Conservation (phyloP, 1,284 basidiomycete genomes). For the Anthracocystis setariae region DNA sequence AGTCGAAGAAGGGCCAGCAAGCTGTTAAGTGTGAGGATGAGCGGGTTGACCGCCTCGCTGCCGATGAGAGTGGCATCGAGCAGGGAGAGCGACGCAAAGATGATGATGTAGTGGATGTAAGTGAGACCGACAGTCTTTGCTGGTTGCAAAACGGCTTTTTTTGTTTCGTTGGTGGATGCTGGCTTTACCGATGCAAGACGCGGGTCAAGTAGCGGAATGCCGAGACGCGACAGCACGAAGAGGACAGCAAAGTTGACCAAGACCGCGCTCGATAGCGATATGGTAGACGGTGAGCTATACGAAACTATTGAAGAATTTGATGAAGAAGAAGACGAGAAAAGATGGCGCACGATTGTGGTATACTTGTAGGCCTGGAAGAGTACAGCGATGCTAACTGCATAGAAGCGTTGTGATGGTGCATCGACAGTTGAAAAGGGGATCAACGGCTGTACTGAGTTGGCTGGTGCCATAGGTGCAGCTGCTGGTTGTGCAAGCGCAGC, state of each 20-base stretch:
- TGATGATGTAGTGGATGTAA: constrained; percentile 32
- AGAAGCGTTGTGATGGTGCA: constrained; percentile 72
- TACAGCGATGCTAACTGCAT: constrained; percentile 70
- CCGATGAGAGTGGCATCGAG: constrained; percentile 45
- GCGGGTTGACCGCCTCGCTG: constrained; percentile 29
- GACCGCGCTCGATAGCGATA: constrained; percentile 73
- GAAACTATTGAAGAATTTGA: constrained; percentile 17
- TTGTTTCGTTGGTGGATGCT: constrained; percentile 73
- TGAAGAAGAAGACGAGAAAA: constrained; percentile 17
- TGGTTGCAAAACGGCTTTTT: constrained; percentile 77
- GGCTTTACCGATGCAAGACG: constrained; percentile 74
- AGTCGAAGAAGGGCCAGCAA: constrained; percentile 18
- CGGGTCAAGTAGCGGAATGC: constrained; percentile 81
- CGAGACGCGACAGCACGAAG: constrained; percentile 74
- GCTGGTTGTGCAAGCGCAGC: constrained; percentile 7
- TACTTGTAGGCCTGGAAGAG: constrained; percentile 70
- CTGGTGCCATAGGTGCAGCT: constrained; percentile 1
- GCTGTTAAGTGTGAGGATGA: constrained; percentile 24
- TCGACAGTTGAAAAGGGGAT: constrained; percentile 67
- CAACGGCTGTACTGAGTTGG: constrained; percentile 51
- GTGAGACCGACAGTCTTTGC: constrained; percentile 59
- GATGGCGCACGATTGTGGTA: constrained; percentile 12
- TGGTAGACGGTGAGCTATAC: constrained; percentile 70
- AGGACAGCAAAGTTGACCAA: constrained; percentile 71
- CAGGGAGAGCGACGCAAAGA: constrained; percentile 39